Percentiles rank a stretch among this genome's conserved stretches.
phyloP scores from a whole-genome alignment of 305 asterid genomes.

The Plantago coronopus region DNA sequence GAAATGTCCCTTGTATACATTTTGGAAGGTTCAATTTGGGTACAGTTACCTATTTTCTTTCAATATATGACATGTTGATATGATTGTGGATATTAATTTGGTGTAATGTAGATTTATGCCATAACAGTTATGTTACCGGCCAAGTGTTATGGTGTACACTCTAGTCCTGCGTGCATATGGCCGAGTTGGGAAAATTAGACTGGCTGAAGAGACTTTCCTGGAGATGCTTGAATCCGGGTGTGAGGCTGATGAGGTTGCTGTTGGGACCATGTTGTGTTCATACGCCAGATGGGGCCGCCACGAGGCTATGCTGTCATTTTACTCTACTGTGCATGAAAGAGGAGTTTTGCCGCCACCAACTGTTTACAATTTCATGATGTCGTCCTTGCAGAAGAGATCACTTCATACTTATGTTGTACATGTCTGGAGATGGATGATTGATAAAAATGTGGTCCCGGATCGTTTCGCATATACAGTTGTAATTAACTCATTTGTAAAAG shows the following conservation, averaged over 20 bases:
- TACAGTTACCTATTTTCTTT: not conserved
- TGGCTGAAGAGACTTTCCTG: conserved; percentile 81
- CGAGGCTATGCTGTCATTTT: conserved; percentile 83
- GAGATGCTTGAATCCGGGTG: conserved; percentile 96
- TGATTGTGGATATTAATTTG: conserved; percentile 41
- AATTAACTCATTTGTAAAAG: conserved; percentile 71
- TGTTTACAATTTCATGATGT: conserved; percentile 88
- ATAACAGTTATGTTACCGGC: conserved; percentile 88
- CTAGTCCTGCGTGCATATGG: conserved; percentile 83
- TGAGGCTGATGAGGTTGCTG: conserved; percentile 95
- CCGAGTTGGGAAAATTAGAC: conserved; percentile 82
- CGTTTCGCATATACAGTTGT: conserved; percentile 77
- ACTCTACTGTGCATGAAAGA: conserved; percentile 76
- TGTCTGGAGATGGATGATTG: conserved; percentile 67
- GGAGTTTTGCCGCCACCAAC: conserved; percentile 50
- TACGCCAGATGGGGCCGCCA: conserved; percentile 93
- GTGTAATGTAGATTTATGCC: conserved; percentile 74
- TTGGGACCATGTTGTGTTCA: conserved; percentile 92
- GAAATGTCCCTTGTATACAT: not conserved
- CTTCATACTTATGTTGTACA: conserved; percentile 54
- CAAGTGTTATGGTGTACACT: conserved; percentile 82
- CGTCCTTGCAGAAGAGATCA: conserved; percentile 86
- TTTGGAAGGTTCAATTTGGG: not conserved
- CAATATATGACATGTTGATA: not conserved
- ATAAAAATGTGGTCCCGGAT: conserved; percentile 58